A percentile compares a stretch with the other conserved stretches of the same genome.
Evolutionary conservation across 2,329 filamentous ascomycete species (phyloP).

Genomic region (Venturia effusa): DNA sequence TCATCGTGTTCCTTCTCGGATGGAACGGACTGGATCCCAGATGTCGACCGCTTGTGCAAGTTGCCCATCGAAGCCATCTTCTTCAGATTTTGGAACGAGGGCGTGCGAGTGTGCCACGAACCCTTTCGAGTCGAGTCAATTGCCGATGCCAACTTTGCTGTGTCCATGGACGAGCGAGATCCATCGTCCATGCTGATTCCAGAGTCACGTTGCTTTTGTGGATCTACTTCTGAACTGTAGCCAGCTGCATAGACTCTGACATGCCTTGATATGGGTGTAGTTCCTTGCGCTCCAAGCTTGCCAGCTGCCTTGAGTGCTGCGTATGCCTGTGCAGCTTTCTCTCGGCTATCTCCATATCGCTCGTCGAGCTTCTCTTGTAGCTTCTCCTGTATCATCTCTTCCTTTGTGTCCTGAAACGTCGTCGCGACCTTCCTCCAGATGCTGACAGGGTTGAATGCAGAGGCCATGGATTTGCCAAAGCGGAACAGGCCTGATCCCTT

Average conservation of each 20-base stretch:
- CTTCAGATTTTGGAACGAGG: slow-evolving; percentile 24
- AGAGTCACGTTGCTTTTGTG: slow-evolving; percentile 20
- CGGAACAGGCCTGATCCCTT: slow-evolving; percentile 35
- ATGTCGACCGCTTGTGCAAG: not conserved
- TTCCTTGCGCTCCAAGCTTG: slow-evolving; percentile 19
- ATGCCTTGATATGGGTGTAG: not conserved
- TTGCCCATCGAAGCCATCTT: slow-evolving; percentile 23
- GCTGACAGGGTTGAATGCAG: slow-evolving; percentile 43
- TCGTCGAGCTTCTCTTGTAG: slow-evolving; percentile 28
- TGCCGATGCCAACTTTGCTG: slow-evolving; percentile 11
- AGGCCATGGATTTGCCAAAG: slow-evolving; percentile 44
- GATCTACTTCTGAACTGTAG: not conserved
- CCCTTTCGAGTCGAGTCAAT: not conserved
- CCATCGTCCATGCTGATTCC: slow-evolving; percentile 17
- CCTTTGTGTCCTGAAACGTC: slow-evolving; percentile 35
- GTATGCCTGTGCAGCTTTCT: slow-evolving; percentile 8
- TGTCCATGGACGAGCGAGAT: slow-evolving; percentile 12
- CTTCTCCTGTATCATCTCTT: slow-evolving; percentile 27
- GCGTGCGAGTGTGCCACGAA: slow-evolving; percentile 17
- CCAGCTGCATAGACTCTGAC: slow-evolving; percentile 1
- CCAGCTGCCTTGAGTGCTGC: slow-evolving; percentile 37
- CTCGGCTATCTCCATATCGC: not conserved
- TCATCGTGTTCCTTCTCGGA: not conserved
- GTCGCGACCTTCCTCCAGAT: slow-evolving; percentile 32
- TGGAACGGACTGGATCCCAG: not conserved